These are phyloP conservation scores for Terfezia claveryi DNA, from an alignment of 495 filamentous ascomycete genomes.

Conservation along the genomic window DNA sequence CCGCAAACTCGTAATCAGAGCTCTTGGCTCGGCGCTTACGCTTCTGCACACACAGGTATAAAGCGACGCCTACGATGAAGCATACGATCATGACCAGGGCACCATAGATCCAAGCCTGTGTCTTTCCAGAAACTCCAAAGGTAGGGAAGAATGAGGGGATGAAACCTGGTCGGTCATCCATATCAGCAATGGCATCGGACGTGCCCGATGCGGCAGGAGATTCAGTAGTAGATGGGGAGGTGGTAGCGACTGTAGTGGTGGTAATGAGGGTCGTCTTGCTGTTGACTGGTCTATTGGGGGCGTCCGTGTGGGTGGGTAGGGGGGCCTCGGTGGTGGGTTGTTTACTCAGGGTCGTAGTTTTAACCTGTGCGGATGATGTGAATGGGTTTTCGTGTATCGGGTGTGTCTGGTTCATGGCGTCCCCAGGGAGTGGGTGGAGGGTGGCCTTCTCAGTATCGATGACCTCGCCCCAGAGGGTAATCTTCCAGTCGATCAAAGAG, in stretches of 20 bases:
- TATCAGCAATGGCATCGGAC: conserved; percentile 4
- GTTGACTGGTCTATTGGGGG: conserved; percentile 12
- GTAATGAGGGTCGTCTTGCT: background rate
- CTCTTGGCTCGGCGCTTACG: conserved; percentile 53
- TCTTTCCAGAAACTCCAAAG: conserved; percentile 77
- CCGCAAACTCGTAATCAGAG: conserved; percentile 87
- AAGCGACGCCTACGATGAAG: conserved; percentile 59
- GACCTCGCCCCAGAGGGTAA: conserved; percentile 81
- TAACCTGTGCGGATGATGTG: conserved; percentile 30
- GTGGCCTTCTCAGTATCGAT: conserved; percentile 48
- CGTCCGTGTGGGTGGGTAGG: conserved; percentile 17
- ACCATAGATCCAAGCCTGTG: conserved; percentile 89
- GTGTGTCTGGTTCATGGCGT: conserved; percentile 44
- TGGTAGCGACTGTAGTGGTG: conserved; percentile 33
- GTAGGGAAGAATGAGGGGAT: conserved; percentile 81
- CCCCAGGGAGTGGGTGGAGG: conserved; percentile 60
- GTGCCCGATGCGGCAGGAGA: conserved; percentile 16
- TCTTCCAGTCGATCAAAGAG: conserved; percentile 72
- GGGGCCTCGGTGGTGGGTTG: conserved; percentile 17
- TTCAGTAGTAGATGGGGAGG: conserved; percentile 52
- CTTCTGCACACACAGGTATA: conserved; percentile 59
- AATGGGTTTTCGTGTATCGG: conserved; percentile 34
- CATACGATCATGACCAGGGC: conserved; percentile 58
- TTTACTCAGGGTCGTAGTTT: conserved; percentile 23
- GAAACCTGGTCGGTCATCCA: conserved; percentile 30